phyloP scores from a whole-genome alignment of 345 rosid species.

The Theobroma cacao region DNA sequence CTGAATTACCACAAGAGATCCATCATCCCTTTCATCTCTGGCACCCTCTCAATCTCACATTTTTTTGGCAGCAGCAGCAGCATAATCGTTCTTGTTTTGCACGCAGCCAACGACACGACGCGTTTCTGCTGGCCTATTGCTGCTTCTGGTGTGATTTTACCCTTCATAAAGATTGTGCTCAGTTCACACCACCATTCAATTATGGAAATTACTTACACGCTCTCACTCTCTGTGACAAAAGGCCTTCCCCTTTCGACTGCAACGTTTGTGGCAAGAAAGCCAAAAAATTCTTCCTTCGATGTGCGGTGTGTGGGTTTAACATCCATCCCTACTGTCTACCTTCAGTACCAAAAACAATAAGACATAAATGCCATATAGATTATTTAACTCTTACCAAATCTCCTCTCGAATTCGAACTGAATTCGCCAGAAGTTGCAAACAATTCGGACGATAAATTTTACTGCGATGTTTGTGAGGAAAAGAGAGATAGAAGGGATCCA shows the following conservation, averaged over 20 bases:
- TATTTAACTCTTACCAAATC: neutral
- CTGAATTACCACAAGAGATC: neutral
- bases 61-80: neutral
- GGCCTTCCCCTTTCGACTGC: neutral
- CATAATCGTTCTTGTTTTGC: neutral
- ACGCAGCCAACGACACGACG: too few species aligned
- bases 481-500: neutral
- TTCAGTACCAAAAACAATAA: slow-evolving; percentile 1
- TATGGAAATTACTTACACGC: neutral
- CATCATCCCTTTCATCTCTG: neutral
- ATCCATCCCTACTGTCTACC: slow-evolving; percentile 13
- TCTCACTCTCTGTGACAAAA: neutral
- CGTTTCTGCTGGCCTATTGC: neutral
- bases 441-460: slow-evolving; percentile 3
- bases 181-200: neutral
- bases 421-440: neutral
- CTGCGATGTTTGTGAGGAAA: slow-evolving; percentile 15
- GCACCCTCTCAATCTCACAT: slow-evolving; percentile 1
- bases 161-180: neutral
- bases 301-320: neutral
- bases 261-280: neutral
- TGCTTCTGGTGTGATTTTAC: neutral
- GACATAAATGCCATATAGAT: slow-evolving; percentile 9
- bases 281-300: neutral
- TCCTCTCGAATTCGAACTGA: neutral